Evolutionary conservation across 352 stramenopile species (phyloP).

Genomic region (Pythium myriotylum): DNA sequence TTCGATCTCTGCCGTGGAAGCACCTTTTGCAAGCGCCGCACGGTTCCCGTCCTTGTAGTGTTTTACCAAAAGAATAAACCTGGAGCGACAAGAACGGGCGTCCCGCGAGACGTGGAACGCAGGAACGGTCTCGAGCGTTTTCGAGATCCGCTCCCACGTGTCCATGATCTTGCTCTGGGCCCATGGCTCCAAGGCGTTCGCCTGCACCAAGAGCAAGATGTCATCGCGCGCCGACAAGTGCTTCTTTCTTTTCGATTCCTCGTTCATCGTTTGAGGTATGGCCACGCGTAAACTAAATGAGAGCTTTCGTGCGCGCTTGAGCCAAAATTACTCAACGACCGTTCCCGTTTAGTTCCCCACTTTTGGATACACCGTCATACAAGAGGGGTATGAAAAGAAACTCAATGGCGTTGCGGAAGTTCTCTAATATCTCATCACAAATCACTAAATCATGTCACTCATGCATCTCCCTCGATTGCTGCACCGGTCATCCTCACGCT

Average conservation of each 20-base stretch:
- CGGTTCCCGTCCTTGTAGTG: too few species aligned
- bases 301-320: conserved; percentile 7
- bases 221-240: conserved; percentile 1
- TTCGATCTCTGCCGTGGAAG: too few species aligned
- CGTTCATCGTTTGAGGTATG: neutral
- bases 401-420: conserved; percentile 7
- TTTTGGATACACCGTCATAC: neutral
- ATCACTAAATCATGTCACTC: too few species aligned
- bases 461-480: too few species aligned
- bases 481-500: too few species aligned
- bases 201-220: conserved; percentile 5
- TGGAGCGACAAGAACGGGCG: too few species aligned
- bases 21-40: too few species aligned
- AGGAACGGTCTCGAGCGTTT: neutral
- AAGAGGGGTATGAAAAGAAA: neutral
- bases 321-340: conserved; percentile 4
- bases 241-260: neutral
- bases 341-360: conserved; percentile 1
- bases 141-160: conserved; percentile 3
- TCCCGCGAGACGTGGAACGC: neutral
- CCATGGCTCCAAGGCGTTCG: conserved; percentile 2
- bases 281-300: conserved; percentile 1
- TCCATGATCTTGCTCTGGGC: conserved; percentile 5
- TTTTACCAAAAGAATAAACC: too few species aligned
- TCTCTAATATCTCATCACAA: too few species aligned